A percentile compares a stretch with the other conserved stretches of the same genome.
These are phyloP conservation scores for Ajuga reptans DNA, from an alignment of 305 asterid genomes.

Conservation along the genomic window DNA sequence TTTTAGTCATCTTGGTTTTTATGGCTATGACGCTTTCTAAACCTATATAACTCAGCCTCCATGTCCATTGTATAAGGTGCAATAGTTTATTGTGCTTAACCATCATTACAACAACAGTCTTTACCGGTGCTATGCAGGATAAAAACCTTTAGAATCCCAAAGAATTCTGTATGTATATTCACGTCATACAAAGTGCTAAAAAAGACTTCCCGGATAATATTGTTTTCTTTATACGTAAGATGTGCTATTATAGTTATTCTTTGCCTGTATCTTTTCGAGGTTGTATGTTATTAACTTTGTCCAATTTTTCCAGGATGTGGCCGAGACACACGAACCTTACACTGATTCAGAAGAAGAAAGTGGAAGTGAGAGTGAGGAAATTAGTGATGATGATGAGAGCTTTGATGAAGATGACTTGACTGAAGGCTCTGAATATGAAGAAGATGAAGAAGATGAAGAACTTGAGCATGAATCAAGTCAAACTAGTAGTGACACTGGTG, in stretches of 20 bases:
- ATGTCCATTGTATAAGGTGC: no score
- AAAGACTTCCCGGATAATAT: background rate
- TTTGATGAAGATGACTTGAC: constrained; percentile 45
- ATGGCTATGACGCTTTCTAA: no score
- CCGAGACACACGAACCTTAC: constrained; percentile 68
- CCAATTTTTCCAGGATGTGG: constrained; percentile 57
- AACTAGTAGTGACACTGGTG: constrained; percentile 40
- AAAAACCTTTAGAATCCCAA: background rate
- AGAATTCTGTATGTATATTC: background rate
- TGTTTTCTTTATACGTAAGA: background rate
- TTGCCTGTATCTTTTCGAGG: constrained; percentile 7
- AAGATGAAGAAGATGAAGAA: constrained; percentile 35
- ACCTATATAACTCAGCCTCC: background rate
- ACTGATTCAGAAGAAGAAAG: constrained; percentile 91
- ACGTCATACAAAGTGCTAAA: background rate
- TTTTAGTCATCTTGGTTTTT: no score
- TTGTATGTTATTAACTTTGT: constrained; percentile 16
- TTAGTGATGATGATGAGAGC: constrained; percentile 64
- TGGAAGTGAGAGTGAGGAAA: constrained; percentile 83
- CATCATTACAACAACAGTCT: background rate
- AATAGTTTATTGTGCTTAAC: background rate
- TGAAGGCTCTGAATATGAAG: constrained; percentile 47
- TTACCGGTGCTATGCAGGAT: background rate
- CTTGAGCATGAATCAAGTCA: constrained; percentile 48
- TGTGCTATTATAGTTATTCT: background rate